Percentiles rank a stretch among this genome's conserved stretches.
phyloP scores from a whole-genome alignment of 139 green algal genomes.

The Chlamydomonas eustigma region DNA sequence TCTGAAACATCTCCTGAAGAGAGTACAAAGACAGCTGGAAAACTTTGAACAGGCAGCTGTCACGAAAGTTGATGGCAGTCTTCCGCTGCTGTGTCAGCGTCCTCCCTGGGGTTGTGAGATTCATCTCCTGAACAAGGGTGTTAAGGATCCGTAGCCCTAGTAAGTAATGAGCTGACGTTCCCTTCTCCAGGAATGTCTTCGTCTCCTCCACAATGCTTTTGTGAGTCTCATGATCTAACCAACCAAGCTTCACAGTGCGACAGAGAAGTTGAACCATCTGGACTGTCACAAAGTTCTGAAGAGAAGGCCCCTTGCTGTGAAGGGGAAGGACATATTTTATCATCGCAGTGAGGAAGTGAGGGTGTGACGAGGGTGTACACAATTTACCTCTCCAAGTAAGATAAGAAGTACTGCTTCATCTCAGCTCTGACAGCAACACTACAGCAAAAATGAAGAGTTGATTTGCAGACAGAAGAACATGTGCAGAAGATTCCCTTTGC shows the following conservation, averaged over 20 bases:
- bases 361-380: background rate
- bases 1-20: slow-evolving; percentile 49
- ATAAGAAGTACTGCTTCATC: slow-evolving; percentile 86
- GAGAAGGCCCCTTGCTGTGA: slow-evolving; percentile 57
- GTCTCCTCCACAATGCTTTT: slow-evolving; percentile 82
- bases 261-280: slow-evolving; percentile 77
- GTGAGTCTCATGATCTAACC: slow-evolving; percentile 87
- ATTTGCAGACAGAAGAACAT: slow-evolving; percentile 4
- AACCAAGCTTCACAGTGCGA: slow-evolving; percentile 91
- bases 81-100: slow-evolving; percentile 94
- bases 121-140: slow-evolving; percentile 89
- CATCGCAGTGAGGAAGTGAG: background rate
- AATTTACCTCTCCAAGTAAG: slow-evolving; percentile 68
- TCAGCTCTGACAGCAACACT: slow-evolving; percentile 60
- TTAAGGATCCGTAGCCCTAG: slow-evolving; percentile 88
- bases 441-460: no score
- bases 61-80: slow-evolving; percentile 69
- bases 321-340: background rate
- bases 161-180: slow-evolving; percentile 70
- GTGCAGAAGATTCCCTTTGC: background rate
- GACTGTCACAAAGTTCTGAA: slow-evolving; percentile 82
- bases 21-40: slow-evolving; percentile 68
- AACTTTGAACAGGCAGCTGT: slow-evolving; percentile 53
- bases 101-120: slow-evolving; percentile 75
- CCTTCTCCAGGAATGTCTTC: slow-evolving; percentile 53